Evolutionary conservation across 2,329 filamentous ascomycete genomes (phyloP).

Genomic region (Sclerotinia subarctica): DNA sequence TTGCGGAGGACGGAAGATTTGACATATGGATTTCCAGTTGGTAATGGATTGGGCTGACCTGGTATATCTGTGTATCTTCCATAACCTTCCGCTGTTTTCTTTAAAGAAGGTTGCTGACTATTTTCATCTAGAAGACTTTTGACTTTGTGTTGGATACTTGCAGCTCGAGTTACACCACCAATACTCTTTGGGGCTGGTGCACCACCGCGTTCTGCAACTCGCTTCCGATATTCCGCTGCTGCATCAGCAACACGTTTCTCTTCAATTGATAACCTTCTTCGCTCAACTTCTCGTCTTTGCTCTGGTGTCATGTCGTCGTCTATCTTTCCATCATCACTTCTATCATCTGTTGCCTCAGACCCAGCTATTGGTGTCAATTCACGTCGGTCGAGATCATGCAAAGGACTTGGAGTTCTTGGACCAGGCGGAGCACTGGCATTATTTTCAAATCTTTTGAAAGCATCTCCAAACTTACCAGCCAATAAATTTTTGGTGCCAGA

Average conservation of each 20-base stretch:
- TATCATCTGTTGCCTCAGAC: constrained; percentile 68
- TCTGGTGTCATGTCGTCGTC: constrained; percentile 77
- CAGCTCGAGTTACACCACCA: constrained; percentile 62
- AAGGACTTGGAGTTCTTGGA: constrained; percentile 46
- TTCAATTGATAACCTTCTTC: constrained; percentile 76
- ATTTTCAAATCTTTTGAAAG: constrained; percentile 85
- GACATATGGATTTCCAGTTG: constrained; percentile 30
- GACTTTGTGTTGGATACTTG: constrained; percentile 89
- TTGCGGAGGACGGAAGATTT: constrained; percentile 44
- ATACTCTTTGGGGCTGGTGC: constrained; percentile 52
- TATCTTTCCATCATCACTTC: constrained; percentile 63
- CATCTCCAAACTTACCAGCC: constrained; percentile 87
- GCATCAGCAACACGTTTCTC: constrained; percentile 86
- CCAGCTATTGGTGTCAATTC: constrained; percentile 66
- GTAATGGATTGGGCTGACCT: constrained; percentile 24
- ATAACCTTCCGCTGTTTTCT: constrained; percentile 82
- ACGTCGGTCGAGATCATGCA: constrained; percentile 42
- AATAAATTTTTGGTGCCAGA: constrained; percentile 77
- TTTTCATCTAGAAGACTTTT: constrained; percentile 81
- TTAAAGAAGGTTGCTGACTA: constrained; percentile 53
- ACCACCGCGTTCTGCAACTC: constrained; percentile 61
- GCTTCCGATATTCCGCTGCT: constrained; percentile 80
- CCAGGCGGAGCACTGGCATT: constrained; percentile 40
- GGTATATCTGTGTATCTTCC: constrained; percentile 70
- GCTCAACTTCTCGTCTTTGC: constrained; percentile 84